Evolutionary conservation across 2,329 filamentous ascomycete species (phyloP).

Genomic region (Colletotrichum limetticola): DNA sequence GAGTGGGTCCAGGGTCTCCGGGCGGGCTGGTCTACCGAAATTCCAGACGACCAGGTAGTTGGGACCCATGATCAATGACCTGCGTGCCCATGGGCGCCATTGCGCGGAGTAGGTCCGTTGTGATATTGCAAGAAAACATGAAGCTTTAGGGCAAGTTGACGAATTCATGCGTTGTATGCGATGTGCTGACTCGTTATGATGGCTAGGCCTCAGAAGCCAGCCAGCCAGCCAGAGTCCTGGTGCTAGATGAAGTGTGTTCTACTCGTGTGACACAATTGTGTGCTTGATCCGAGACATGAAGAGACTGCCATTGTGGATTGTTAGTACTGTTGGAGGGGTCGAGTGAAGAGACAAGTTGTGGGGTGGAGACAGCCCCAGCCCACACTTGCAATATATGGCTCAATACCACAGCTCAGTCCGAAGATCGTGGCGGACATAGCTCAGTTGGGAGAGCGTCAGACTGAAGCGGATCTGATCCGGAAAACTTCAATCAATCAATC

Average conservation of each 20-base stretch:
- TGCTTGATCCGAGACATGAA: not conserved
- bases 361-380: not conserved
- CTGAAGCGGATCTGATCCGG: conserved; percentile 23
- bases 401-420: rapidly evolving
- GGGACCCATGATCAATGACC: not conserved
- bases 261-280: not conserved
- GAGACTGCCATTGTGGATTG: not conserved
- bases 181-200: conserved; percentile 6
- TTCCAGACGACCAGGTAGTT: not conserved
- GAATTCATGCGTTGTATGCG: not conserved
- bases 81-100: no score
- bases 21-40: not conserved
- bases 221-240: not conserved
- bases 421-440: conserved; percentile 34
- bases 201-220: not conserved
- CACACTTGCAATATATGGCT: not conserved
- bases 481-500: conserved; percentile 32
- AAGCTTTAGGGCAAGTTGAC: not conserved
- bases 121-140: not conserved
- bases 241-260: not conserved
- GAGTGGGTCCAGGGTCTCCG: conserved; percentile 11
- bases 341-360: not conserved
- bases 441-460: conserved; percentile 36
- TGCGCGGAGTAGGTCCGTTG: not conserved
- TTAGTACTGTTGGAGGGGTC: not conserved